These are phyloP conservation scores for Pseudogymnoascus sp. DNA, from an alignment of 2,329 filamentous ascomycete species.

Conservation along the genomic window DNA sequence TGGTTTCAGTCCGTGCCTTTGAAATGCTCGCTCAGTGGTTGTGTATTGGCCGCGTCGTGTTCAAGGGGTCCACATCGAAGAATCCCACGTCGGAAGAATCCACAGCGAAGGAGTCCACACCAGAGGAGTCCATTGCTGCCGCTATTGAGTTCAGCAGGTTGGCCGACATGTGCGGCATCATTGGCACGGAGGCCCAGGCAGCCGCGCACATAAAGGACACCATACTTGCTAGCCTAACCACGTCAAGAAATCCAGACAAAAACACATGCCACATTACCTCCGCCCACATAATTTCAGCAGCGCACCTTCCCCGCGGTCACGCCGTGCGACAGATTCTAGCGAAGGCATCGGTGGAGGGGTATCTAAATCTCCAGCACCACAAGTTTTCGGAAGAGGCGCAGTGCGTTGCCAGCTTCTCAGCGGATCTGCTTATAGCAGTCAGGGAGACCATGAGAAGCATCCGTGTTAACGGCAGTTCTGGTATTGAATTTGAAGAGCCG, in stretches of 20 bases:
- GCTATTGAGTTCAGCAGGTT: constrained; percentile 17
- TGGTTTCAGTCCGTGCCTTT: constrained; percentile 16
- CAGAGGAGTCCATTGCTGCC: constrained; percentile 12
- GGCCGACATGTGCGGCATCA: constrained; percentile 14
- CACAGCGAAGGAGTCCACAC: neutral
- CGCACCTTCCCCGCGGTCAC: neutral
- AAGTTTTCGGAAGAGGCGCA: neutral
- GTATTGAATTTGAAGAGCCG: too few species aligned
- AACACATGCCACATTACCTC: neutral
- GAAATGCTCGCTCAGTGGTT: constrained; percentile 16
- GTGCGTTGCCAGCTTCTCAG: too few species aligned
- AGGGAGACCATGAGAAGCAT: neutral
- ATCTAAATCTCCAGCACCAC: neutral
- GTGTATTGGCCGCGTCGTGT: constrained; percentile 13
- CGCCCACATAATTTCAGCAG: neutral
- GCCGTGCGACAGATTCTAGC: neutral
- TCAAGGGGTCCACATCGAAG: constrained; percentile 9
- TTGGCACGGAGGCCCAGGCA: neutral
- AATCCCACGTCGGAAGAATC: too few species aligned
- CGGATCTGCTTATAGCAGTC: neutral
- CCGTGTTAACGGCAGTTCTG: too few species aligned
- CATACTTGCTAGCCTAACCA: neutral
- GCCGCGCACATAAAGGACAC: constrained; percentile 9
- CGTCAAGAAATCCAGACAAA: neutral
- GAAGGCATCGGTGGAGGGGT: neutral